Evolutionary conservation across 306 rosid genomes (phyloP).

Genomic region (Benincasa hispida): DNA sequence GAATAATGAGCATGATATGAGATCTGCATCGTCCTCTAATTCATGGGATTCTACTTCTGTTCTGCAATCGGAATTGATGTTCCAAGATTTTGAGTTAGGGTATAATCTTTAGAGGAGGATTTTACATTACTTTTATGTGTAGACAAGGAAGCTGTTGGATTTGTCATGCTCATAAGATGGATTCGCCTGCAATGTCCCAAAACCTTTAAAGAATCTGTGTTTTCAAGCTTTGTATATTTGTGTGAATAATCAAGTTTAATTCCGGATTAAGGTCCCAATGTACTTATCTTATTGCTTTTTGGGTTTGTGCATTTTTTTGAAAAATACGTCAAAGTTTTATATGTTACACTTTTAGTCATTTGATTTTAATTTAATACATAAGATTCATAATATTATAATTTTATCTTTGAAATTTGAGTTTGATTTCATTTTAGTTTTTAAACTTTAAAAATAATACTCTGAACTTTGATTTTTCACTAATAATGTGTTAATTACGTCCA

Average conservation of each 20-base stretch:
- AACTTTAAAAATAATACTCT: no score
- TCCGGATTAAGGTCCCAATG: not conserved
- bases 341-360: no score
- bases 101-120: conserved; percentile 32
- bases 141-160: conserved; percentile 10
- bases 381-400: no score
- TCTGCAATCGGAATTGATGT: conserved; percentile 41
- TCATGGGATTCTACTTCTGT: conserved; percentile 65
- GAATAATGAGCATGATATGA: conserved; percentile 42
- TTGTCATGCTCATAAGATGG: conserved; percentile 35
- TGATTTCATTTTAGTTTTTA: no score
- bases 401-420: no score
- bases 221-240: conserved; percentile 40
- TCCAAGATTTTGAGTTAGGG: conserved; percentile 64
- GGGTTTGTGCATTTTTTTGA: no score
- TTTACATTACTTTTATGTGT: not conserved
- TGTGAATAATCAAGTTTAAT: conserved; percentile 41
- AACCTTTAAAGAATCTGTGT: not conserved
- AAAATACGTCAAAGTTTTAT: no score
- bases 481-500: no score
- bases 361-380: no score
- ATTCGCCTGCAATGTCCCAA: not conserved
- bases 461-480: no score
- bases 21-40: conserved; percentile 51
- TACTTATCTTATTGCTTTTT: no score